Base-by-base conservation (phyloP, 2,329 filamentous ascomycete species). In the Diaporthe amygdali region DNA sequence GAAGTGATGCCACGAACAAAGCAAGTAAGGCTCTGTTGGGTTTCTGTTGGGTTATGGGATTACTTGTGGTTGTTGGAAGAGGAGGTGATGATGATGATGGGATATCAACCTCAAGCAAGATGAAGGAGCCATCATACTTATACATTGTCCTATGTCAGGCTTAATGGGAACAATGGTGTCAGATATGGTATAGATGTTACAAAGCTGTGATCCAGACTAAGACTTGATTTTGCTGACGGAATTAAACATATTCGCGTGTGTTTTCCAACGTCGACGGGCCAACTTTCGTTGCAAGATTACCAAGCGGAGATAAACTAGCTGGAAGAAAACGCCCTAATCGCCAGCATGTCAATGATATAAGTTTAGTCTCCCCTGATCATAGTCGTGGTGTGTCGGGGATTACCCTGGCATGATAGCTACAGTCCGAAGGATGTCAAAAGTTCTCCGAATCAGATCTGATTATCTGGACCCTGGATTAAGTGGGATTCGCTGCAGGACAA, bases 261-360 rank as follows among this genome's bases (percentile, higher is more conserved):
- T 20, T 64, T 34, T 37, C 9, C 32, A 44, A 34, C 2, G 14
- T 46, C 22, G 22, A 69, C 70, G 70, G 70, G 70, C 49, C 46
- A 72, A 66, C 49, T 51, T 59, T 59, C 32, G 25, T 22, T 52
- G 49, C 4, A 34, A 66, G 37, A 72, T 72, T 72, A 72, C 70
- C 66, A 72, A 72, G 66, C 70, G 39, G 37, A n/a, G 20, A 12
- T 51, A 9, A 46, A 32, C 34, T 49, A 25, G 25, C 41, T 64
- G n/a, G 47, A n/a, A n/a, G 37, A 3, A 44, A 61, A 46, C 56
- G 39, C 56, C 56, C 56, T 61, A 61, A n/a, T 61, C 25, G 20
- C 37, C 25, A 32, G 12, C 22, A 17, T 34, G 17, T 46, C 27
- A 32, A 25, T 34, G 27, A 63, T 25, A 46, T 25, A 47, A 32